Conservation (phyloP, 176 grass and related monocot genomes). For the Chrysopogon serrulatus region DNA sequence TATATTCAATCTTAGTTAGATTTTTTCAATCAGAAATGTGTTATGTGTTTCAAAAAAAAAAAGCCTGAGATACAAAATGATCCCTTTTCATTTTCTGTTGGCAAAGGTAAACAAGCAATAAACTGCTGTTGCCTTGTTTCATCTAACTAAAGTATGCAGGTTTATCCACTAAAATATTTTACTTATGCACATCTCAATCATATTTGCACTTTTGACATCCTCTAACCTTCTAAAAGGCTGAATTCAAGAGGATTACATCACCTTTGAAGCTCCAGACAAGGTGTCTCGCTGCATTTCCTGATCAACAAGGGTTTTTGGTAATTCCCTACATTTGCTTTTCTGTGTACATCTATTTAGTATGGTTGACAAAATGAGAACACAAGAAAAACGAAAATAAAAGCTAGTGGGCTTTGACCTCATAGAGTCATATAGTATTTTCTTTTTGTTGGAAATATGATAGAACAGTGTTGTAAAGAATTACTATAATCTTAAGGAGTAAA, state of each 20-base stretch:
- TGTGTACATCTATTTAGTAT: not conserved
- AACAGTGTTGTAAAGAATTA: not conserved
- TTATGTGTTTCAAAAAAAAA: not conserved
- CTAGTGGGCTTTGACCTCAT: not conserved
- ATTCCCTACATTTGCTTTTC: slow-evolving; percentile 5
- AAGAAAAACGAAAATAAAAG: not conserved
- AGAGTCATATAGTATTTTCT: not conserved
- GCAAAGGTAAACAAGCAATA: slow-evolving; percentile 10
- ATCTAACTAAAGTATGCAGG: not conserved
- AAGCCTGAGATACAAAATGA: not conserved
- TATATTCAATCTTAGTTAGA: slow-evolving; percentile 1
- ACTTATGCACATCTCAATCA: not conserved
- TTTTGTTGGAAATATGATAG: not conserved
- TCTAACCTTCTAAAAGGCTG: slow-evolving; percentile 43
- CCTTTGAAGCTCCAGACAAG: slow-evolving; percentile 91
- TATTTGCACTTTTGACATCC: slow-evolving; percentile 17
- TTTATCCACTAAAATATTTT: slow-evolving; percentile 1
- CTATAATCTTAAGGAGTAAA: not conserved
- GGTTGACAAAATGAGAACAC: not conserved
- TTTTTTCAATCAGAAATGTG: not conserved
- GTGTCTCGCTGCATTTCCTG: slow-evolving; percentile 91
- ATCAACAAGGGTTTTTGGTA: slow-evolving; percentile 99
- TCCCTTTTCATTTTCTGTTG: not conserved
- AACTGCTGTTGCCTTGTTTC: not conserved
- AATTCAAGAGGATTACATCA: slow-evolving; percentile 86